Evolutionary conservation across 257 asterid species (phyloP), one percentile per base, ranked within the genome.

Genomic region (Rauvolfia tetraphylla): DNA sequence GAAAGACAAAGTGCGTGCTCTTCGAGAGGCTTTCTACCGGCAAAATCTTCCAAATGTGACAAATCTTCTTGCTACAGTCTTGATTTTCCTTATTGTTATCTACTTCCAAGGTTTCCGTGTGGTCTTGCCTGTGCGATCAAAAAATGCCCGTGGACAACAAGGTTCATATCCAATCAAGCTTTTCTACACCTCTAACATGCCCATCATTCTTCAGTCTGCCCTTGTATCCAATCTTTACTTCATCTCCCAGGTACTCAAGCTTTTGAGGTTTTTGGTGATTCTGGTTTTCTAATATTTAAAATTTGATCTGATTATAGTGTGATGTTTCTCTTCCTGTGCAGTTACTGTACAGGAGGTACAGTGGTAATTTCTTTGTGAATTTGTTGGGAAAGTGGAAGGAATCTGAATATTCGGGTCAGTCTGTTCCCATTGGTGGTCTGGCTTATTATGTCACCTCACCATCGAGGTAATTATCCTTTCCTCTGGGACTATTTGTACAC

Each of bases 61-160:
- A 15, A 92, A 92, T 84, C 82, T 92, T 81, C 96, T 92, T 18
- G 97, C 96, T 68, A 92, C 97, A 31, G 95, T 90, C 66, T 83
- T 92, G 88, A 75, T 92, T 81, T 92, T 92, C 91, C 93, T 90
- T 62, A 89, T 92, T 29, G 97, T 90, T 71, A 88, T 90, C 79
- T 92, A 92, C 87, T 89, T 92, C 87, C 97, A 92, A 90, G 97
- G 97, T 5, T 90, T 90, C 85, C 96, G 97, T 23, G 97, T 92
- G 51, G 92, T 92, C 80, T 85, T 92, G 79, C 97, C 97, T 33
- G 95, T 92, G 77, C 88, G 97, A 77, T 90, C 97, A 5, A 92
- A 92, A 90, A 92, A 92, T 85, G 91, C 96, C 38, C 96, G 96
- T 70, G 96, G 97, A 27, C 97, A 91, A 73, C 97, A 91, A 83